Base-by-base conservation (phyloP, 1,284 basidiomycete species). In the Apiotrichum laibachii region DNA sequence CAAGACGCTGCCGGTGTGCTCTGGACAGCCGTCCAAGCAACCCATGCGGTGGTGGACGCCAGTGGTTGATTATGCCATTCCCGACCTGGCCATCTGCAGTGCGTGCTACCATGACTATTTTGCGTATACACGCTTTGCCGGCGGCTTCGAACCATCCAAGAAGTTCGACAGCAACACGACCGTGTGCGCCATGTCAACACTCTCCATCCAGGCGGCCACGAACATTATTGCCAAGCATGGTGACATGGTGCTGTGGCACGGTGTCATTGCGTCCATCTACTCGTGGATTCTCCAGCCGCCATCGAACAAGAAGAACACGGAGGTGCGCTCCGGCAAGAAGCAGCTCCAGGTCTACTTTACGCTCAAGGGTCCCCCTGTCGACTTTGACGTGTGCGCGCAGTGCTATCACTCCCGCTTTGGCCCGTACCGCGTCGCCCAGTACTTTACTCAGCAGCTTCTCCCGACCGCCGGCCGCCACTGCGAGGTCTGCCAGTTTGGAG, bases 21-120 rank as follows among this genome's bases (percentile, higher is more conserved):
- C 46, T 10, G 40, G 11, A 2, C 13, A 42, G n/a, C 26, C 16
- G 26, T 13, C 18, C 26, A 33, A 47, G 16, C 13, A 15, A 6
- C 10, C 44, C 22, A 33, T 45, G 6, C 44, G 44, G 44, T 45
- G 44, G 44, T 45, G 44, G 44, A 11, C 8, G 16, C 44, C 44
- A 19, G 12, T 22, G 11, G 19, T 12, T 8, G 10, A 26, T 12
- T 45, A 45, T 19, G 21, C 9, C 4, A 21, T 47, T 16, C 26
- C 16, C 12, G 12, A 33, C 13, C 31, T 47, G 13, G 31, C 21
- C 3, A 31, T 55, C 35, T 55, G 53, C 45, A 46, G 48, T 8
- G n/a, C 44, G 34, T 55, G 53, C 45, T 48, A 31, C n/a, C 45
- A 39, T 22, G 53, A 55, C 53, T 15, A 48, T 2, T 11, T 48